These are phyloP conservation scores for Dacryopinax primogenitus DNA, from an alignment of 768 basidiomycete genomes.

Conservation along the genomic window DNA sequence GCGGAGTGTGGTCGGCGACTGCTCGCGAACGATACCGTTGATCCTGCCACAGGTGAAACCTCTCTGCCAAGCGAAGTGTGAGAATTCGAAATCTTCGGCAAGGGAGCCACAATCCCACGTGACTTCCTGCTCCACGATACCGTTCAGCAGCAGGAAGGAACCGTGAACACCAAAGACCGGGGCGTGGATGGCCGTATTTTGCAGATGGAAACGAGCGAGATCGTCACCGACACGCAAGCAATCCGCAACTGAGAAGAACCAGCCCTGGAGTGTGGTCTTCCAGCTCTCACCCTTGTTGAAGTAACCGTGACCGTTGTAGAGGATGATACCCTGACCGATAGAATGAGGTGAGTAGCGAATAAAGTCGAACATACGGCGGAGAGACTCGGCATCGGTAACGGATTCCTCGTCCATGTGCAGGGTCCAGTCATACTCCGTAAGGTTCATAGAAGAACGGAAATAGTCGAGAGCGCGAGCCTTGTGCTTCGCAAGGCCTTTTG, in stretches of 20 bases:
- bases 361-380: conserved; percentile 24
- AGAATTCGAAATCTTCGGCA: conserved; percentile 27
- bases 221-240: conserved; percentile 26
- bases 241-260: conserved; percentile 26
- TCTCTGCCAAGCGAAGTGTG: conserved; percentile 23
- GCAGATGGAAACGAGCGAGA: conserved; percentile 25
- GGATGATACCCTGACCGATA: conserved; percentile 25
- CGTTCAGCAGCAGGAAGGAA: conserved; percentile 25
- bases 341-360: conserved; percentile 25
- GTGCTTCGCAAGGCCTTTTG: conserved; percentile 26
- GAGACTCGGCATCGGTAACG: conserved; percentile 23
- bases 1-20: conserved; percentile 23
- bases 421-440: conserved; percentile 25
- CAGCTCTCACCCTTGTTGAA: conserved; percentile 16
- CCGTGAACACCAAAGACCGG: conserved; percentile 26
- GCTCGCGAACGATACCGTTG: conserved; percentile 25
- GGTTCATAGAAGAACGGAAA: conserved; percentile 25
- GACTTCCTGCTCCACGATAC: conserved; percentile 26
- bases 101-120: conserved; percentile 26
- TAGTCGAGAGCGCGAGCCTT: conserved; percentile 27
- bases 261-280: conserved; percentile 19
- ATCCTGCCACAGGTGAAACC: conserved; percentile 25
- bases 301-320: conserved; percentile 24
- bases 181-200: conserved; percentile 22
- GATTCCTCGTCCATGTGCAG: conserved; percentile 27